Evolutionary conservation across 2,329 filamentous ascomycete genomes (phyloP).

Genomic region (Trichoderma brevicompactum): DNA sequence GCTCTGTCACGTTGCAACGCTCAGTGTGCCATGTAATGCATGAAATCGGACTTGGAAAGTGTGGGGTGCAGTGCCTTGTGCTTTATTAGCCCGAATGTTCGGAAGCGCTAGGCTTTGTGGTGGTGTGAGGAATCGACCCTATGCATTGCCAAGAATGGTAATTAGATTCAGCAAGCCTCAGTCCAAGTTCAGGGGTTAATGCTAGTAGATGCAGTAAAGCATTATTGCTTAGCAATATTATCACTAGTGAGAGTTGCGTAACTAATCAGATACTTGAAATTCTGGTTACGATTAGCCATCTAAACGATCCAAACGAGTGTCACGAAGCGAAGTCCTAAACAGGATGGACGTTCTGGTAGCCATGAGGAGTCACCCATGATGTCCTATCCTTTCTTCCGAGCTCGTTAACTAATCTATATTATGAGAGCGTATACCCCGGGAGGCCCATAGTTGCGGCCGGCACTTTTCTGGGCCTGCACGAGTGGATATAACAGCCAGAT

Average conservation of each 20-base stretch:
- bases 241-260: neutral
- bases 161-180: neutral
- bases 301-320: neutral
- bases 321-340: neutral
- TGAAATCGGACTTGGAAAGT: constrained; percentile 10
- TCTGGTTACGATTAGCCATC: neutral
- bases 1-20: constrained; percentile 17
- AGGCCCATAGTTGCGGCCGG: too few relatives aligned
- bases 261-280: neutral
- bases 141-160: neutral
- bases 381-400: neutral
- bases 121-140: constrained; percentile 5
- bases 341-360: neutral
- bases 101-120: constrained; percentile 9
- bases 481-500: neutral
- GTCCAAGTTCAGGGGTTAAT: neutral
- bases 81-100: constrained; percentile 10
- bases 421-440: neutral
- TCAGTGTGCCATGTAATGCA: constrained; percentile 15
- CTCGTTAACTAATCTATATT: neutral
- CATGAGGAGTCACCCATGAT: neutral
- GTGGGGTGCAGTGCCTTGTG: constrained; percentile 15
- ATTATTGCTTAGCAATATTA: neutral
- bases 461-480: neutral
- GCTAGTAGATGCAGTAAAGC: neutral